Percentiles rank a stretch among this genome's conserved stretches.
phyloP scores from a whole-genome alignment of 2,329 filamentous ascomycete genomes.

The Incumbomyces lentus region DNA sequence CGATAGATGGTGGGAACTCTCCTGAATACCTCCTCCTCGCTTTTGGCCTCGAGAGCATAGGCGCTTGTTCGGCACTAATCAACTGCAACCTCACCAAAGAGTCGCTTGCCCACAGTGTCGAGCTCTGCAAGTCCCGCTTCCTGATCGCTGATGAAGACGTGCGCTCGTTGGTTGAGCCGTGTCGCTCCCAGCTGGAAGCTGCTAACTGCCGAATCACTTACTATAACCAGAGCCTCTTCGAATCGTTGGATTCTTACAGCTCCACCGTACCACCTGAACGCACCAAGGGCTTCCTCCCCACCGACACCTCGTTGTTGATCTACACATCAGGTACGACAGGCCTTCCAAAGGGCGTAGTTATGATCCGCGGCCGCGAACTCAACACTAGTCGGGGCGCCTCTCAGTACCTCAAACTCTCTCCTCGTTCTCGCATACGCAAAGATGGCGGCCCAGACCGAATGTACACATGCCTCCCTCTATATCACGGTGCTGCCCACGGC shows the following conservation, averaged over 20 bases:
- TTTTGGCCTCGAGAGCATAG: slow-evolving; percentile 55
- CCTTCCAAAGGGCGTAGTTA: slow-evolving; percentile 54
- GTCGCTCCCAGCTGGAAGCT: slow-evolving; percentile 45
- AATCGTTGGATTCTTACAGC: slow-evolving; percentile 38
- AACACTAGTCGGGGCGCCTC: slow-evolving; percentile 21
- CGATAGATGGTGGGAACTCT: slow-evolving; percentile 57
- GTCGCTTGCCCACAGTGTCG: slow-evolving; percentile 55
- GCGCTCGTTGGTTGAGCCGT: slow-evolving; percentile 37
- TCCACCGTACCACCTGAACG: slow-evolving; percentile 46
- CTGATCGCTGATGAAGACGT: slow-evolving; percentile 51
- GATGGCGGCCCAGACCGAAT: slow-evolving; percentile 42
- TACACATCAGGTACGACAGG: slow-evolving; percentile 72
- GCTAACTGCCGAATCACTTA: slow-evolving; percentile 39
- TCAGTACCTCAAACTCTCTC: slow-evolving; percentile 25
- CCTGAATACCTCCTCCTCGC: slow-evolving; percentile 58
- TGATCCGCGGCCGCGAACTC: slow-evolving; percentile 21
- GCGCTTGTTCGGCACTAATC: slow-evolving; percentile 58
- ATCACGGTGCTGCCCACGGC: slow-evolving; percentile 60
- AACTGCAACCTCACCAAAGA: slow-evolving; percentile 53
- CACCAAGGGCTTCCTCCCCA: slow-evolving; percentile 40
- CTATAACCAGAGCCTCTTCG: slow-evolving; percentile 42
- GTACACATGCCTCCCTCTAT: slow-evolving; percentile 69
- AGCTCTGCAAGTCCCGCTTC: slow-evolving; percentile 45
- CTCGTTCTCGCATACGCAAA: slow-evolving; percentile 16
- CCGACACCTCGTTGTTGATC: slow-evolving; percentile 54